These are phyloP conservation scores for Daedaleopsis nitida DNA, from an alignment of 768 basidiomycete species.

Conservation along the genomic window DNA sequence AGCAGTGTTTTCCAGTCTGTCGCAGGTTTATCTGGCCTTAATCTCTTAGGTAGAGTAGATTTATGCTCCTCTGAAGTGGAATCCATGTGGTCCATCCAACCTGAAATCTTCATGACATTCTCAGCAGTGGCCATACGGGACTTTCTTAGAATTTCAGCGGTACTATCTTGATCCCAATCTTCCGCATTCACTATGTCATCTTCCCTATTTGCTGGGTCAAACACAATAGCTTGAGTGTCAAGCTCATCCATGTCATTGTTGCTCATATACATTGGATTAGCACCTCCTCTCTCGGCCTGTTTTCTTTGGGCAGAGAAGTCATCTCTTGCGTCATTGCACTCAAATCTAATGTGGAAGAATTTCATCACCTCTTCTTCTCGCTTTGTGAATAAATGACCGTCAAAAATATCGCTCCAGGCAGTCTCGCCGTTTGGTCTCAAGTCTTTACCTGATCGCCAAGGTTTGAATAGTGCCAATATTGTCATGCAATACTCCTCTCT, in stretches of 20 bases:
- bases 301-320: conserved; percentile 2
- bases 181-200: no score
- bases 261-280: not conserved
- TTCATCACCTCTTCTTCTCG: conserved; percentile 6
- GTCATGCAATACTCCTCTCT: conserved; percentile 35
- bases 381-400: not conserved
- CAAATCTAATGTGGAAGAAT: conserved; percentile 8
- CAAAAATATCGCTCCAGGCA: conserved; percentile 5
- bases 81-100: no score
- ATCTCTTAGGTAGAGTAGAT: no score
- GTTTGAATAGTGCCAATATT: conserved; percentile 38
- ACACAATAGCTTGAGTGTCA: not conserved
- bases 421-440: conserved; percentile 23
- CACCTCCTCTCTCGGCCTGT: not conserved
- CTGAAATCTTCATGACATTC: no score
- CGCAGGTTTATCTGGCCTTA: no score
- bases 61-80: no score
- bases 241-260: not conserved
- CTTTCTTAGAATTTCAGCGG: no score
- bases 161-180: no score
- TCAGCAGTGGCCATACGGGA: no score
- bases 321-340: conserved; percentile 14
- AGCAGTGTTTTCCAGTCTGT: no score
- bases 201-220: not conserved
- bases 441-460: conserved; percentile 33